Percentiles rank a stretch among this genome's conserved stretches.
phyloP scores from a whole-genome alignment of 2,329 filamentous ascomycete species.

The Clarireedia sp. region DNA sequence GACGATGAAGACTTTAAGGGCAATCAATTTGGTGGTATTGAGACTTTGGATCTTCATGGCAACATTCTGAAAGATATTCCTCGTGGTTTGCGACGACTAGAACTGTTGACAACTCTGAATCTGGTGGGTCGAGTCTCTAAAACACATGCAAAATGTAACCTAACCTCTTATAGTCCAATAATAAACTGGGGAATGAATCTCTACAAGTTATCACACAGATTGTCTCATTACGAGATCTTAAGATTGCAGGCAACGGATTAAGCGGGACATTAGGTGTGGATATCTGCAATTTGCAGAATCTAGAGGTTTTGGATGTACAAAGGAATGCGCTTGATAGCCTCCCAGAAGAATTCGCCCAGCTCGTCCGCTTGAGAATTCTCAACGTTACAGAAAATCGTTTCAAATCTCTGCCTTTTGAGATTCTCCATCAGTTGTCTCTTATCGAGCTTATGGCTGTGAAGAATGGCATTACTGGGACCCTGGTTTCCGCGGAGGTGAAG shows the following conservation, averaged over 20 bases:
- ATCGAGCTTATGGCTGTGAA: conserved; percentile 67
- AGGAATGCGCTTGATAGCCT: conserved; percentile 69
- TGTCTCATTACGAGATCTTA: conserved; percentile 65
- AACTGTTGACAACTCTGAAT: conserved; percentile 72
- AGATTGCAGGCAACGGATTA: conserved; percentile 69
- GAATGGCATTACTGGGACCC: conserved; percentile 66
- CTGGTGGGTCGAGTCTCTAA: conserved; percentile 46
- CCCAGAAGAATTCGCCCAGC: conserved; percentile 56
- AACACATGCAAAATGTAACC: neutral
- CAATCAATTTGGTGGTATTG: conserved; percentile 74
- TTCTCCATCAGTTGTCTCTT: conserved; percentile 59
- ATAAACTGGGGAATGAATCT: conserved; percentile 65
- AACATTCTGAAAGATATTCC: conserved; percentile 70
- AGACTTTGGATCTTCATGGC: conserved; percentile 77
- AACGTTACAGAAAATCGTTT: conserved; percentile 78
- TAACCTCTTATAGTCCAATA: conserved; percentile 56
- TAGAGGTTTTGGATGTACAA: conserved; percentile 77
- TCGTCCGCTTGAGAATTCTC: conserved; percentile 63
- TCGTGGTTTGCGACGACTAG: conserved; percentile 63
- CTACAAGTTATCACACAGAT: conserved; percentile 71
- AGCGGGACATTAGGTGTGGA: conserved; percentile 57
- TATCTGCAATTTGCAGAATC: conserved; percentile 55
- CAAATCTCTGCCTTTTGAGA: conserved; percentile 60
- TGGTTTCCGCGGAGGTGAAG: conserved; percentile 58
- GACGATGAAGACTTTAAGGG: conserved; percentile 58